Evolutionary conservation across 192 early-diverging fungal genomes (phyloP).

Genomic region (Chytriomyces hyalinus): DNA sequence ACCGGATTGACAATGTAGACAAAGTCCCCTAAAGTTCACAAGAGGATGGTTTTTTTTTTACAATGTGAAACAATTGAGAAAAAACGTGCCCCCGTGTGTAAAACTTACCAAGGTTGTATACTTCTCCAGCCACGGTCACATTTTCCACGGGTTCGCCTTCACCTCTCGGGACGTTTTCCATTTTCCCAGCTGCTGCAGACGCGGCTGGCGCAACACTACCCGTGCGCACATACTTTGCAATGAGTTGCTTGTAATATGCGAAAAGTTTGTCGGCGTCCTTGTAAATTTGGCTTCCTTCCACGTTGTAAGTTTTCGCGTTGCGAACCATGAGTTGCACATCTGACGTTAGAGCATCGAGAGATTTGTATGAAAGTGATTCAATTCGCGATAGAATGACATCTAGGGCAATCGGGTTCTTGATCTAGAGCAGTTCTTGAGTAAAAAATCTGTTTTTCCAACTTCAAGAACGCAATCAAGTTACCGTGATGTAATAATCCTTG

Average conservation of each 20-base stretch:
- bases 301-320: slow-evolving; percentile 90
- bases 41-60: not conserved
- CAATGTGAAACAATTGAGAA: not conserved
- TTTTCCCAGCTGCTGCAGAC: not conserved
- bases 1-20: slow-evolving; percentile 65
- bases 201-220: not conserved
- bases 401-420: slow-evolving; percentile 79
- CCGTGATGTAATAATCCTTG: slow-evolving; percentile 50
- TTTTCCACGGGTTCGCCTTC: slow-evolving; percentile 27
- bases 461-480: slow-evolving; percentile 10
- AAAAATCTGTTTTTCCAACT: not conserved
- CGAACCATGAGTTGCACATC: slow-evolving; percentile 84
- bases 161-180: not conserved
- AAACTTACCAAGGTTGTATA: slow-evolving; percentile 19
- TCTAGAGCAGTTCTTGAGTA: slow-evolving; percentile 71
- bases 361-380: slow-evolving; percentile 51
- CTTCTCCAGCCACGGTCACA: slow-evolving; percentile 17
- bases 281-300: slow-evolving; percentile 84
- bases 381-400: slow-evolving; percentile 75
- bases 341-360: slow-evolving; percentile 69
- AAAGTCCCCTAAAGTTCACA: slow-evolving; percentile 61
- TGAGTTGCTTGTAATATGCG: slow-evolving; percentile 57
- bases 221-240: slow-evolving; percentile 61
- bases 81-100: not conserved
- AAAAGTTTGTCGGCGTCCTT: slow-evolving; percentile 65